Evolutionary conservation across 345 rosid genomes (phyloP).

Genomic region (Microcos paniculata): DNA sequence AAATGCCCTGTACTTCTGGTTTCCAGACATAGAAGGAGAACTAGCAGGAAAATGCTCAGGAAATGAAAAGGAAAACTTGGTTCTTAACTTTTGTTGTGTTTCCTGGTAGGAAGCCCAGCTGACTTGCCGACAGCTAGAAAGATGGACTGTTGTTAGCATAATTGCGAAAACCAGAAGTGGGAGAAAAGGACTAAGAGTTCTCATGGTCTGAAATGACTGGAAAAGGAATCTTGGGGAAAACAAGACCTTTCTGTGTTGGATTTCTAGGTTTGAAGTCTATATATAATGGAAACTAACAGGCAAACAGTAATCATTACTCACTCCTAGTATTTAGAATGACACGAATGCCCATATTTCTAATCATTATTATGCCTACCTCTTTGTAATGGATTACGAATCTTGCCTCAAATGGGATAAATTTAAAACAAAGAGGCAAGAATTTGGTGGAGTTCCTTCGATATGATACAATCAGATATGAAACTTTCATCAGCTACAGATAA

Average conservation of each 20-base stretch:
- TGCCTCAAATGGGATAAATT: neutral
- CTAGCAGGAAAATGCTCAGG: slow-evolving; percentile 15
- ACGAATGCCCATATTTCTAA: slow-evolving; percentile 18
- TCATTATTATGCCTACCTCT: slow-evolving; percentile 1
- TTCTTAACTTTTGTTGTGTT: slow-evolving; percentile 9
- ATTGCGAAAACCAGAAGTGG: slow-evolving; percentile 19
- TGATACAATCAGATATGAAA: too few relatives aligned
- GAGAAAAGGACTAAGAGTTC: slow-evolving; percentile 14
- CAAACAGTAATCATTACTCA: neutral
- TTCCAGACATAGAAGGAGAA: slow-evolving; percentile 9
- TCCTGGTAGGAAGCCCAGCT: slow-evolving; percentile 2
- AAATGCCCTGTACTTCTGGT: slow-evolving; percentile 2
- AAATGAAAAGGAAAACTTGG: slow-evolving; percentile 17
- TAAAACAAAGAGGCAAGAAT: neutral
- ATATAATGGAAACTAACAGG: slow-evolving; percentile 21
- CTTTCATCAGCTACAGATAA: too few relatives aligned
- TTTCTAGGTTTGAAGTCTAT: slow-evolving; percentile 3
- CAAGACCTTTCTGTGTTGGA: neutral
- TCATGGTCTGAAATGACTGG: slow-evolving; percentile 22
- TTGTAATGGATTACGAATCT: neutral
- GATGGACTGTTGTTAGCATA: slow-evolving; percentile 24
- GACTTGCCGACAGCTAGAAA: slow-evolving; percentile 26
- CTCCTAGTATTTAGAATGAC: neutral
- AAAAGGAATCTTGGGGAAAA: neutral
- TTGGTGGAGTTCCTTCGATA: neutral